Base-by-base conservation (phyloP, 495 filamentous ascomycete genomes). In the Margaritispora aquatica region DNA sequence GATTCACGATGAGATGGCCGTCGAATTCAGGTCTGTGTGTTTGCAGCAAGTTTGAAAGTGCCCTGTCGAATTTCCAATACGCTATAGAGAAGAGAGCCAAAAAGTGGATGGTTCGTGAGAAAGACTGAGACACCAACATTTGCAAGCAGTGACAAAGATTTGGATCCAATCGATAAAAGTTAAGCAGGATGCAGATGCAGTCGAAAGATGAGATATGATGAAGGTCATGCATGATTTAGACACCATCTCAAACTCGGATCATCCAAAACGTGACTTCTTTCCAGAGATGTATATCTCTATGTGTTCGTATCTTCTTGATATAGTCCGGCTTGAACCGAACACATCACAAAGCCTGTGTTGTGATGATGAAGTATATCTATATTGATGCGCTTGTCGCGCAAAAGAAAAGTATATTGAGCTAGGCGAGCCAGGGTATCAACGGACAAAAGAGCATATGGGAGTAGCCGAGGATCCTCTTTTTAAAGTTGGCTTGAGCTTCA, bases 1-100 rank as follows among this genome's bases (percentile, higher is more conserved):
- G 57, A 59, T 59, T 59, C 24, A 31, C 57, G 57, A 59, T 29
- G 23, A 53, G 56, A 59, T 59, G 29, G 26, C 36, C 48, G 56
- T 58, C 56, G 52, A 26, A 7, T 53, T 10, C 21, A 36, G 34
- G 57, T 54, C 57, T 59, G 50, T 59, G 57, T 59, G 57, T 19
- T 53, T 59, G 57, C 57, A 59, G 22, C 46, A 46, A 23, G 10
- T 8, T 44, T 17, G 8, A 44, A 44, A n/a, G 4, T 7, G 15
- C 38, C 38, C 15, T 44, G 38, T 17, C 38, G 19, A 17, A 9
- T 51, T 5, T 36, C 13, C n/a, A 26, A 49, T 36, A 17, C 21
- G 21, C 26, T 58, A 47, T 41, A 47, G 55, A 51, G 55, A 58
- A 51, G 23, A 58, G 23, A 59, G 54, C 31, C 23, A 59, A 59